A percentile compares a stretch with the other conserved stretches of the same genome.
These are phyloP conservation scores for Salix koriyanagi DNA, from an alignment of 345 rosid genomes.

Conservation along the genomic window DNA sequence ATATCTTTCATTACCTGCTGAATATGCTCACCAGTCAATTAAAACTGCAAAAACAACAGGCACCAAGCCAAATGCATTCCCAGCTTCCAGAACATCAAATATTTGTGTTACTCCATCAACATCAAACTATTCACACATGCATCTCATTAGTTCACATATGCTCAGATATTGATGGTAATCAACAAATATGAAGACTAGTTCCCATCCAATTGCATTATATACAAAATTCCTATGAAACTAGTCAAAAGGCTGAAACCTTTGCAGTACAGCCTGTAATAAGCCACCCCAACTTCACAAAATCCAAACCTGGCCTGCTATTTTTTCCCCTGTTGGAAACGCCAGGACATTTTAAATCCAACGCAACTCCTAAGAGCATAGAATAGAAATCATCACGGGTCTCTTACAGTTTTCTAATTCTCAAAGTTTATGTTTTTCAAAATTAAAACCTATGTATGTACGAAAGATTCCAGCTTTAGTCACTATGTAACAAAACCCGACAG, in stretches of 20 bases:
- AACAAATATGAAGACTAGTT: background rate
- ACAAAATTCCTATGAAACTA: too few relatives aligned
- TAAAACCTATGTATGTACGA: background rate
- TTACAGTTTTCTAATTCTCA: background rate
- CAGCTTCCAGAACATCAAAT: background rate
- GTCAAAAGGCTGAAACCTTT: background rate
- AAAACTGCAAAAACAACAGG: background rate
- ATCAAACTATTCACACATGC: background rate
- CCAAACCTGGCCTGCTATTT: too few relatives aligned
- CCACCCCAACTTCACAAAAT: too few relatives aligned
- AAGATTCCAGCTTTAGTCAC: background rate
- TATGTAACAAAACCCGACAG: background rate
- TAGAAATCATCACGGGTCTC: background rate
- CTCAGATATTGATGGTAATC: background rate
- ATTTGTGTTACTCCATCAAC: background rate
- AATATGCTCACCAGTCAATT: background rate
- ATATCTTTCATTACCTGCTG: background rate
- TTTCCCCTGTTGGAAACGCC: too few relatives aligned
- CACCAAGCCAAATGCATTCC: background rate
- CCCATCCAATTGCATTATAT: too few relatives aligned
- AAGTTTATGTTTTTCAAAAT: background rate
- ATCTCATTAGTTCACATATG: background rate
- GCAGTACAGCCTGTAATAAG: background rate
- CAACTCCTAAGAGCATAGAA: background rate
- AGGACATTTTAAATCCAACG: background rate